Conservation (phyloP, 164 flowering plant species). For the Aristolochia fimbriata region DNA sequence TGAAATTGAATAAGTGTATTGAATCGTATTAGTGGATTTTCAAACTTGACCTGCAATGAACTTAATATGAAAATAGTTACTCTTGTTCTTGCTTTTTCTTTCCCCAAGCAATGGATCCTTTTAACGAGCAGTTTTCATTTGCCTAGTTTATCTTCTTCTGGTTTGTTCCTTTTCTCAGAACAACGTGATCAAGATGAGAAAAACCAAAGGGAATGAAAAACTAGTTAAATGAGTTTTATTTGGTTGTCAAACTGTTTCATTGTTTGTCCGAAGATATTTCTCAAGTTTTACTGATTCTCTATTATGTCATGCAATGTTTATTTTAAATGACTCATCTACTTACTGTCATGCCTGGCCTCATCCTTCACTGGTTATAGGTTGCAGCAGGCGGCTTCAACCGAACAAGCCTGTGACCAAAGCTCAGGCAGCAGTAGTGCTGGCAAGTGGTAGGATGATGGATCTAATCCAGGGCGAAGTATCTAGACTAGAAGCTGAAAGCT, state of each 20-base stretch:
- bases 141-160: too few species aligned
- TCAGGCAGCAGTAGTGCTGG: slow-evolving; percentile 82
- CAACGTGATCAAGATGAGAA: too few species aligned
- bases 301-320: neutral
- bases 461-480: slow-evolving; percentile 44
- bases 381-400: slow-evolving; percentile 75
- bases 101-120: neutral
- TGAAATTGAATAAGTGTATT: neutral
- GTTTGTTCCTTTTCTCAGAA: neutral
- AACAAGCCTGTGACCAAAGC: slow-evolving; percentile 70
- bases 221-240: too few species aligned
- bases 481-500: slow-evolving; percentile 56
- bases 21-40: neutral
- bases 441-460: slow-evolving; percentile 61
- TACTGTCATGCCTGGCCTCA: neutral
- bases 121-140: too few species aligned
- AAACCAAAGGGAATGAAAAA: too few species aligned
- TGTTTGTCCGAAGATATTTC: too few species aligned
- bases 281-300: neutral
- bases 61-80: neutral
- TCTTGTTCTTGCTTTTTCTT: neutral
- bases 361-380: slow-evolving; percentile 41
- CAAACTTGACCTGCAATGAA: neutral
- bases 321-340: slow-evolving; percentile 1
- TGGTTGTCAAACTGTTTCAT: too few species aligned